phyloP scores from a whole-genome alignment of 2,329 filamentous ascomycete genomes.

The Hortaea sp. region DNA sequence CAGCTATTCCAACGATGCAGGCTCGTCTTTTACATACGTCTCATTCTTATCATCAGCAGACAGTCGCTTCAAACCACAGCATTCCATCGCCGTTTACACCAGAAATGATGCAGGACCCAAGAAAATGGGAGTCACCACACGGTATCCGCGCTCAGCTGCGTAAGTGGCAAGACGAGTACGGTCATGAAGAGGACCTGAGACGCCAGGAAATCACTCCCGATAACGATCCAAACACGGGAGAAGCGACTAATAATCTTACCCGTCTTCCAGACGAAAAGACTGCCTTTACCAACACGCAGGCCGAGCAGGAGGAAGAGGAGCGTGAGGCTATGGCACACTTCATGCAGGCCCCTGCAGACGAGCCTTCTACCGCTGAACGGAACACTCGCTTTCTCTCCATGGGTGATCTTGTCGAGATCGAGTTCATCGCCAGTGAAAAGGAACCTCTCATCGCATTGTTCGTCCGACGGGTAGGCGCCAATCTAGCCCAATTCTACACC shows the following conservation, averaged over 20 bases:
- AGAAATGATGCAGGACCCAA: not conserved
- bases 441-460: constrained; percentile 41
- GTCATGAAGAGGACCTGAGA: constrained; percentile 5
- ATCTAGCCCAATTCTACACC: constrained; percentile 37
- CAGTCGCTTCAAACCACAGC: not conserved
- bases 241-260: constrained; percentile 18
- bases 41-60: not conserved
- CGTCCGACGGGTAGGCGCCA: constrained; percentile 23
- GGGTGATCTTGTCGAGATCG: constrained; percentile 42
- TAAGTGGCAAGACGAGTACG: constrained; percentile 36
- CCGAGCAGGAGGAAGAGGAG: constrained; percentile 17
- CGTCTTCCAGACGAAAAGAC: constrained; percentile 20
- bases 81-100: not conserved
- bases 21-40: not conserved
- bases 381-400: constrained; percentile 29
- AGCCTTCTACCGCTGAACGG: constrained; percentile 25
- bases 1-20: not conserved
- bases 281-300: constrained; percentile 6
- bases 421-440: constrained; percentile 19
- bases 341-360: constrained; percentile 10
- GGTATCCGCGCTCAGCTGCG: constrained; percentile 28
- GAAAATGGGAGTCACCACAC: constrained; percentile 6
- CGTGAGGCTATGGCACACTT: constrained; percentile 12
- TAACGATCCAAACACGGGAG: constrained; percentile 1
- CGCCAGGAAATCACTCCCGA: constrained; percentile 6